Percentiles rank a stretch among this genome's conserved stretches.
These are phyloP conservation scores for Eucalyptus marginata DNA, from an alignment of 345 rosid genomes.

Conservation along the genomic window DNA sequence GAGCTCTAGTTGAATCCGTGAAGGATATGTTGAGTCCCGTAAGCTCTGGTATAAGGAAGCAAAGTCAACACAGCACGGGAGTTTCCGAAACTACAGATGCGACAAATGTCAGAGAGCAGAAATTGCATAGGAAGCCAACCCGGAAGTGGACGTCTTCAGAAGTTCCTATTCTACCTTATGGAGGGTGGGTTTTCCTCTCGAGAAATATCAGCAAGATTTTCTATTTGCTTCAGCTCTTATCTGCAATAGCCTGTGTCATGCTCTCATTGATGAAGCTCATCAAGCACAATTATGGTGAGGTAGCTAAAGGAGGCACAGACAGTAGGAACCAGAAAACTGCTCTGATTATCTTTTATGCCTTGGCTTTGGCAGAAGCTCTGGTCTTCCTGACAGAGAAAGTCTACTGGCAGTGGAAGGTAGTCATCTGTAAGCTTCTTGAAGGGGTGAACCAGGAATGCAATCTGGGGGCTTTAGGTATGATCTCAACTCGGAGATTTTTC, in stretches of 20 bases:
- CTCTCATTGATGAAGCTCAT: slow-evolving; percentile 57
- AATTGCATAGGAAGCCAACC: slow-evolving; percentile 4
- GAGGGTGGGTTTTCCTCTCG: slow-evolving; percentile 49
- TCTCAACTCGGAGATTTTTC: slow-evolving; percentile 57
- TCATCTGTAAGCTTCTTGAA: neutral
- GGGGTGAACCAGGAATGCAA: neutral
- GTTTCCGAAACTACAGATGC: neutral
- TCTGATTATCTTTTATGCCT: neutral
- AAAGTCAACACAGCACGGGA: neutral
- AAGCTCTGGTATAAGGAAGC: slow-evolving; percentile 1
- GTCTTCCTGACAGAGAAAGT: neutral
- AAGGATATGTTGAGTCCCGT: slow-evolving; percentile 5
- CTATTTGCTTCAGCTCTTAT: neutral
- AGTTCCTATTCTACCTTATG: slow-evolving; percentile 61
- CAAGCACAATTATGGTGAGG: slow-evolving; percentile 52
- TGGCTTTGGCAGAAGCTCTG: neutral
- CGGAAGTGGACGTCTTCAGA: slow-evolving; percentile 51
- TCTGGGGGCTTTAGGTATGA: neutral
- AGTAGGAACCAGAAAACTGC: slow-evolving; percentile 43
- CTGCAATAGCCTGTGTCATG: slow-evolving; percentile 1
- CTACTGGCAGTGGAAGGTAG: slow-evolving; percentile 15
- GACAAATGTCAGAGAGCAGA: neutral
- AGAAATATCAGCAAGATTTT: slow-evolving; percentile 7
- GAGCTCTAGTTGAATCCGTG: slow-evolving; percentile 1
- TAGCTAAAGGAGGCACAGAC: slow-evolving; percentile 33